Percentiles rank a stretch among this genome's conserved stretches.
Conservation (phyloP, 2,329 filamentous ascomycete genomes). For the Aspergillus sp. region DNA sequence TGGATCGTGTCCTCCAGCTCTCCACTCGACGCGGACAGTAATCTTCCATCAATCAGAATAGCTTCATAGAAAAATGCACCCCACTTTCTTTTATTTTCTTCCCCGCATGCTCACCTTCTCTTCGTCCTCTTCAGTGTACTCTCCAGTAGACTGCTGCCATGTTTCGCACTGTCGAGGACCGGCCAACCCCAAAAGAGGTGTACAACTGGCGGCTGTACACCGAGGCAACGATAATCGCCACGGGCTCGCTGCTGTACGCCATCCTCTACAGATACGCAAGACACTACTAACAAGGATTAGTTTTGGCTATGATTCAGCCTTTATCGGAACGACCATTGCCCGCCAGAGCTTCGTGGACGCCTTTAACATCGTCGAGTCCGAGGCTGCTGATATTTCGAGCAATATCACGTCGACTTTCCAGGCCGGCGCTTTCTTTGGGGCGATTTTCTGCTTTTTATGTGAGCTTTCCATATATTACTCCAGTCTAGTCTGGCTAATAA, state of each 20-base stretch:
- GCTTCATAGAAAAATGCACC: neutral
- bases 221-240: slow-evolving; percentile 50
- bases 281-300: slow-evolving; percentile 26
- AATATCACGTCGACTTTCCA: slow-evolving; percentile 53
- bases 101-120: neutral
- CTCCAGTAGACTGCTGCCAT: neutral
- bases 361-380: slow-evolving; percentile 39
- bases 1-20: too few relatives aligned
- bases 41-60: neutral
- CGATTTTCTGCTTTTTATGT: slow-evolving; percentile 47
- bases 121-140: neutral
- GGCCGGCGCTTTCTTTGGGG: slow-evolving; percentile 56
- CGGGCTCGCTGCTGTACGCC: slow-evolving; percentile 42
- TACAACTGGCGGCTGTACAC: slow-evolving; percentile 55
- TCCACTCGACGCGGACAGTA: neutral
- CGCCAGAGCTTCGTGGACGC: slow-evolving; percentile 50
- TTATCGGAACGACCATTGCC: slow-evolving; percentile 56
- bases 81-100: neutral
- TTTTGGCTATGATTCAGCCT: slow-evolving; percentile 56
- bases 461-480: neutral
- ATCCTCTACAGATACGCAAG: slow-evolving; percentile 13
- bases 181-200: slow-evolving; percentile 57
- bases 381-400: slow-evolving; percentile 43
- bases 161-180: slow-evolving; percentile 43
- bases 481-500: too few relatives aligned